These are phyloP conservation scores for Alternaria sp. DNA, from an alignment of 2,329 filamentous ascomycete genomes.

Conservation along the genomic window DNA sequence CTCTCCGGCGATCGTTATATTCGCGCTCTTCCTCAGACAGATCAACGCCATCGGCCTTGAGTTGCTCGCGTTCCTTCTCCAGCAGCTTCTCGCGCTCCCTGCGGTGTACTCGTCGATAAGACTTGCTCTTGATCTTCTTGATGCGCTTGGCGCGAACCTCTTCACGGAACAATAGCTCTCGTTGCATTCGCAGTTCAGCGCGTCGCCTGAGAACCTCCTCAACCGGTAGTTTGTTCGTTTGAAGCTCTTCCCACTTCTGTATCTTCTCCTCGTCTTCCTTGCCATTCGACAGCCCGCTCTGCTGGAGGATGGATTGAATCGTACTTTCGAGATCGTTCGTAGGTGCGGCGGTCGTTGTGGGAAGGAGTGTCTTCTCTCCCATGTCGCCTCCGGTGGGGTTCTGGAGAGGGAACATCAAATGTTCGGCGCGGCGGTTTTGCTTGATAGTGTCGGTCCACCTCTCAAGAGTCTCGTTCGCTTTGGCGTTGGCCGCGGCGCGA, in stretches of 20 bases:
- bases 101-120: slow-evolving; percentile 89
- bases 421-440: slow-evolving; percentile 87
- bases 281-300: slow-evolving; percentile 76
- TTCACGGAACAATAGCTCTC: slow-evolving; percentile 87
- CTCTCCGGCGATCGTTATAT: slow-evolving; percentile 73
- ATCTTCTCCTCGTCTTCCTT: slow-evolving; percentile 68
- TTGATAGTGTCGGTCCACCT: slow-evolving; percentile 97
- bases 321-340: slow-evolving; percentile 83
- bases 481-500: slow-evolving; percentile 81
- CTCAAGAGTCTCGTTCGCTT: slow-evolving; percentile 88
- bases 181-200: slow-evolving; percentile 76
- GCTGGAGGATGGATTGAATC: slow-evolving; percentile 86
- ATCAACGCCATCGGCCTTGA: slow-evolving; percentile 65
- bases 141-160: slow-evolving; percentile 88
- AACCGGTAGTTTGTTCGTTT: slow-evolving; percentile 74
- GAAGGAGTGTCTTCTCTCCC: slow-evolving; percentile 70
- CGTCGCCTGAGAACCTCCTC: slow-evolving; percentile 75
- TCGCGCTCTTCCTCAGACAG: slow-evolving; percentile 70
- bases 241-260: slow-evolving; percentile 71
- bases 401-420: slow-evolving; percentile 84
- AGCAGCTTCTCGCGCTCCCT: slow-evolving; percentile 71
- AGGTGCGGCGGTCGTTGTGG: slow-evolving; percentile 63
- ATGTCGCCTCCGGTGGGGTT: slow-evolving; percentile 70
- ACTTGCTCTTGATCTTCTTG: slow-evolving; percentile 99
- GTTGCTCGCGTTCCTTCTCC: slow-evolving; percentile 62